Conservation (phyloP, 345 rosid genomes). For the Cochlearia excelsa region DNA sequence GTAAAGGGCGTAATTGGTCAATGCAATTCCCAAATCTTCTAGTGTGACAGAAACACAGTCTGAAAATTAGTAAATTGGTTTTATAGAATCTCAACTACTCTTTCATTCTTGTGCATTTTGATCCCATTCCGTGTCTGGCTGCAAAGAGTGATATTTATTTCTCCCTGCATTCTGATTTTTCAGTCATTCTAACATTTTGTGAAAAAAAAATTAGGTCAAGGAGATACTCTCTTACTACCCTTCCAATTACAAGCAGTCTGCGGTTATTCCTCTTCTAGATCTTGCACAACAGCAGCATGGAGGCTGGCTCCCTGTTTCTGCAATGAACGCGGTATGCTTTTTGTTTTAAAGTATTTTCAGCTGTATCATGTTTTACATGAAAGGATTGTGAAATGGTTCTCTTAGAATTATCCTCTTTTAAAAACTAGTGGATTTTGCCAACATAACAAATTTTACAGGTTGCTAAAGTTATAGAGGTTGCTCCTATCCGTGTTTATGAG, state of each 20-base stretch:
- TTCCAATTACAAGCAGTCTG: constrained; percentile 96
- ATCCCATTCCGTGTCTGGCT: constrained; percentile 1
- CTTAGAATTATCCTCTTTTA: background rate
- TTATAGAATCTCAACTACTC: background rate
- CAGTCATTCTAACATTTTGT: constrained; percentile 5
- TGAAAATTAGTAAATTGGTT: background rate
- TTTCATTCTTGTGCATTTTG: background rate
- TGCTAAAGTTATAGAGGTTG: constrained; percentile 79
- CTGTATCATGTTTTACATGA: too few relatives aligned
- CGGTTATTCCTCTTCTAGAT: constrained; percentile 93
- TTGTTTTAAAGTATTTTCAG: too few relatives aligned
- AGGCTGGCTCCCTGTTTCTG: constrained; percentile 99
- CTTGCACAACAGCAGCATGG: constrained; percentile 99
- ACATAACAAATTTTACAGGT: constrained; percentile 49
- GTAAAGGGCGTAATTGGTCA: background rate
- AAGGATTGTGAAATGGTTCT: background rate
- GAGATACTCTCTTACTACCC: constrained; percentile 96
- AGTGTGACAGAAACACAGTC: background rate
- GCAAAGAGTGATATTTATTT: background rate
- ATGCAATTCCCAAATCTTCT: background rate
- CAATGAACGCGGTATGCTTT: constrained; percentile 83
- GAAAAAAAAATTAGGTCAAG: constrained; percentile 53
- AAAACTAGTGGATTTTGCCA: background rate
- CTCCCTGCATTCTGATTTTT: background rate
- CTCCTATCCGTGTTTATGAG: constrained; percentile 94